A percentile compares a stretch with the other conserved stretches of the same genome.
Conservation (phyloP, 2,329 filamentous ascomycete species). For the Fonsecaea pedrosoi region DNA sequence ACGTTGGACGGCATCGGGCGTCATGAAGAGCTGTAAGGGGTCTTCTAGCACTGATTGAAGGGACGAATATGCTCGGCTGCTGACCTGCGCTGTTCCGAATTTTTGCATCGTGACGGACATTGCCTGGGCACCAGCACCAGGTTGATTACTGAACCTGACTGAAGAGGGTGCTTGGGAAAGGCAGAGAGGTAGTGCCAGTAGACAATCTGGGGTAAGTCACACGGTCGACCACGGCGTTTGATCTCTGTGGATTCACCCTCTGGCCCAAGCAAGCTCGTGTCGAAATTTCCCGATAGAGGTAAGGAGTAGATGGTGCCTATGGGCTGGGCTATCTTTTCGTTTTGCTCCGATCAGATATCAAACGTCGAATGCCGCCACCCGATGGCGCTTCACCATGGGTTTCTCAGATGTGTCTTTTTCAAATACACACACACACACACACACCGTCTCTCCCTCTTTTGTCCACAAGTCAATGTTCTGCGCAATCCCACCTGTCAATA, state of each 20-base stretch:
- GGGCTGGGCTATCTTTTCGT: not conserved
- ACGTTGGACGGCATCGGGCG: slow-evolving; percentile 10
- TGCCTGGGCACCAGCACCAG: not conserved
- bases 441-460: not conserved
- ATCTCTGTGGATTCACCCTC: not conserved
- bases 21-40: slow-evolving; percentile 24
- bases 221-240: not conserved
- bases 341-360: not conserved
- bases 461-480: not conserved
- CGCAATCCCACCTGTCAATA: slow-evolving; percentile 6
- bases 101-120: slow-evolving; percentile 25
- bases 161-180: slow-evolving; percentile 10
- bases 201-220: not conserved
- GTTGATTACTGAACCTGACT: slow-evolving; percentile 31
- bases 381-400: not conserved
- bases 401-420: not conserved
- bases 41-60: slow-evolving; percentile 33
- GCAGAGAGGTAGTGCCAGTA: slow-evolving; percentile 10
- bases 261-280: not conserved
- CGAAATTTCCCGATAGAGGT: not conserved
- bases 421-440: too few relatives aligned
- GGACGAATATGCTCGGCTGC: slow-evolving; percentile 28
- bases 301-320: not conserved
- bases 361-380: not conserved
- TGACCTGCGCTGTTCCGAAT: slow-evolving; percentile 24